These are phyloP conservation scores for Leersia perrieri DNA, from an alignment of 176 grass and related monocot genomes.

Conservation along the genomic window DNA sequence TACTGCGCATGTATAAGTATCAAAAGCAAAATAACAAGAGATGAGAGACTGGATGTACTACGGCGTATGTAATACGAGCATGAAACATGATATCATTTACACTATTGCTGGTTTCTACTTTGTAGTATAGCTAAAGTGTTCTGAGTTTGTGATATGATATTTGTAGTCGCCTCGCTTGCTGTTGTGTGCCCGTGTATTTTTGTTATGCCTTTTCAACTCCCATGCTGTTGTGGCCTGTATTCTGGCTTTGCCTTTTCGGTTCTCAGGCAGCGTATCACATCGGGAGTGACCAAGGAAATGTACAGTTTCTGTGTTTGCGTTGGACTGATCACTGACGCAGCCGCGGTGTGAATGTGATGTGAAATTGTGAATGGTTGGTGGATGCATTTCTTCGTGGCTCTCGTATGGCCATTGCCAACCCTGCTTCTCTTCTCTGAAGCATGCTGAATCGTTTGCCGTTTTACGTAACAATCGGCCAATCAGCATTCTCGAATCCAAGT, in stretches of 20 bases:
- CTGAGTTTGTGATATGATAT: not conserved
- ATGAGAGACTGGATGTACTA: not conserved
- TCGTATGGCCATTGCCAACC: not conserved
- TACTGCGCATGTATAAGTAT: constrained; percentile 12
- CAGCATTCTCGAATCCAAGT: not conserved
- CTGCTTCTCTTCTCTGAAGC: not conserved
- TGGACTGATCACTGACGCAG: too few species aligned
- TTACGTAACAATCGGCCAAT: not conserved
- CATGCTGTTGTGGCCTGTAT: not conserved
- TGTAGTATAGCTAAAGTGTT: constrained; percentile 2
- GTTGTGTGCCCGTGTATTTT: not conserved
- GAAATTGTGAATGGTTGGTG: not conserved
- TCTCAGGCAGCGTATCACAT: not conserved
- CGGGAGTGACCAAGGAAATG: not conserved
- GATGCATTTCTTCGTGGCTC: too few species aligned
- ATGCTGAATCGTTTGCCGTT: not conserved
- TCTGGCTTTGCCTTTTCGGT: not conserved
- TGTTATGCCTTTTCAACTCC: too few species aligned
- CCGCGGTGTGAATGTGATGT: too few species aligned
- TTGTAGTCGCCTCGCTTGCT: not conserved
- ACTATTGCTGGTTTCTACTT: too few species aligned
- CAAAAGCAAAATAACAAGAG: constrained; percentile 3
- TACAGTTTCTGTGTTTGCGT: not conserved
- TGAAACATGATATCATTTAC: constrained; percentile 17
- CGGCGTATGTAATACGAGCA: not conserved